Evolutionary conservation across 2,329 filamentous ascomycete species (phyloP).

Genomic region (Cladophialophora yegresii): DNA sequence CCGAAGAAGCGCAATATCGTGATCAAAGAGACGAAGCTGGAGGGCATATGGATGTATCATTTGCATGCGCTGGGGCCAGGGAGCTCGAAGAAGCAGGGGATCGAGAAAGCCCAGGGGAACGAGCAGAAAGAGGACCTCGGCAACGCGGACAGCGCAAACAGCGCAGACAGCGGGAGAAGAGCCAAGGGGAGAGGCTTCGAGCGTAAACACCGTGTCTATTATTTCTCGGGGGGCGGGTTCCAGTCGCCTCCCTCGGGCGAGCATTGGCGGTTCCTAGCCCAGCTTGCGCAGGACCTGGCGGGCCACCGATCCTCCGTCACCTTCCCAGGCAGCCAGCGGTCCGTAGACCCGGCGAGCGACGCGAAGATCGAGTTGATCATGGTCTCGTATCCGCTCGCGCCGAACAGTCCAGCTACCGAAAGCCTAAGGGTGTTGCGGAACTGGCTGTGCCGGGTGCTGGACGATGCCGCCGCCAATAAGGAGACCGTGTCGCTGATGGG

Average conservation of each 20-base stretch:
- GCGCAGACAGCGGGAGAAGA: not conserved
- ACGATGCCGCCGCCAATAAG: slow-evolving; percentile 41
- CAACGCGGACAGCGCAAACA: not conserved
- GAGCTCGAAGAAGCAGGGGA: not conserved
- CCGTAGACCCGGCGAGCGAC: slow-evolving; percentile 1
- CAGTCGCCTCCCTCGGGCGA: slow-evolving; percentile 53
- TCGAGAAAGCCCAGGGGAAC: not conserved
- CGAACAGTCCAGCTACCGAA: slow-evolving; percentile 53
- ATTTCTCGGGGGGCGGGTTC: slow-evolving; percentile 61
- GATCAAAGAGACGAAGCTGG: slow-evolving; percentile 46
- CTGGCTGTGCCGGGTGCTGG: slow-evolving; percentile 50
- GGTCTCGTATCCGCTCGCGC: slow-evolving; percentile 58
- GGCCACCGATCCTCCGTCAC: slow-evolving; percentile 1
- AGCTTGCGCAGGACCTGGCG: slow-evolving; percentile 48
- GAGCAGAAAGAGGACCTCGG: not conserved
- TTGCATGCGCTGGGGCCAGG: slow-evolving; percentile 31
- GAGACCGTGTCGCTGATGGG: slow-evolving; percentile 55
- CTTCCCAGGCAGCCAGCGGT: not conserved
- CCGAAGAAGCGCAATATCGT: slow-evolving; percentile 41
- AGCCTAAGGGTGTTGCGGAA: slow-evolving; percentile 53
- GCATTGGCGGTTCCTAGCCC: slow-evolving; percentile 56
- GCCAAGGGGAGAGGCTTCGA: slow-evolving; percentile 11
- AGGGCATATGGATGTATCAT: slow-evolving; percentile 53
- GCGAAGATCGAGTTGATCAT: slow-evolving; percentile 49
- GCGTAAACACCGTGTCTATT: slow-evolving; percentile 48